These are phyloP conservation scores for Apiospora saccharicola DNA, from an alignment of 2,329 filamentous ascomycete genomes.

Conservation along the genomic window DNA sequence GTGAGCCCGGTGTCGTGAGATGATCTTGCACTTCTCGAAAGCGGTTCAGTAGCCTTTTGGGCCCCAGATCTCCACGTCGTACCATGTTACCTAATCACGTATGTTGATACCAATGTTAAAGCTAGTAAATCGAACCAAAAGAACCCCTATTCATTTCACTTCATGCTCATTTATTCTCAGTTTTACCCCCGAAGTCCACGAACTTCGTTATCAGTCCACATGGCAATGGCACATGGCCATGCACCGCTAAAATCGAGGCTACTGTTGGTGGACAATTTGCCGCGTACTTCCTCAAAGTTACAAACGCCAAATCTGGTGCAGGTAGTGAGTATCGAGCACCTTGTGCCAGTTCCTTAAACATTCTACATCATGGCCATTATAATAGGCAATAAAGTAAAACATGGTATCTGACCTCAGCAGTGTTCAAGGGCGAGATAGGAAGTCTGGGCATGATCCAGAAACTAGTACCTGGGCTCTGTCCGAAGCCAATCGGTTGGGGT, in stretches of 20 bases:
- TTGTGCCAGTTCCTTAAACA: no score
- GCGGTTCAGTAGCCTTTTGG: neutral
- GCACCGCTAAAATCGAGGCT: neutral
- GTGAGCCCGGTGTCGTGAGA: no score
- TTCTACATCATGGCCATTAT: no score
- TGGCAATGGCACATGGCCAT: neutral
- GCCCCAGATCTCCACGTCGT: neutral
- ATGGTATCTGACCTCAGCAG: neutral
- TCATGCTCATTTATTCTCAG: no score
- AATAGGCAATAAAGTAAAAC: no score
- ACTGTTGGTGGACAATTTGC: neutral
- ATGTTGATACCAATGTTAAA: neutral
- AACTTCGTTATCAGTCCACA: neutral
- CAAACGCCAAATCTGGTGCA: neutral
- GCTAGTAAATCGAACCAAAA: no score
- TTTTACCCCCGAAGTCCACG: neutral
- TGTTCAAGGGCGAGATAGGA: neutral
- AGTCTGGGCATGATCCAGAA: neutral
- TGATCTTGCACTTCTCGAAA: neutral
- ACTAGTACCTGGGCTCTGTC: neutral
- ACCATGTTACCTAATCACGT: neutral
- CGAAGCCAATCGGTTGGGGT: neutral
- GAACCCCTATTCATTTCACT: no score
- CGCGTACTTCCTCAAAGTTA: neutral
- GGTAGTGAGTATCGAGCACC: neutral